phyloP scores from a whole-genome alignment of 306 rosid genomes.

The Macrotyloma uniflorum region DNA sequence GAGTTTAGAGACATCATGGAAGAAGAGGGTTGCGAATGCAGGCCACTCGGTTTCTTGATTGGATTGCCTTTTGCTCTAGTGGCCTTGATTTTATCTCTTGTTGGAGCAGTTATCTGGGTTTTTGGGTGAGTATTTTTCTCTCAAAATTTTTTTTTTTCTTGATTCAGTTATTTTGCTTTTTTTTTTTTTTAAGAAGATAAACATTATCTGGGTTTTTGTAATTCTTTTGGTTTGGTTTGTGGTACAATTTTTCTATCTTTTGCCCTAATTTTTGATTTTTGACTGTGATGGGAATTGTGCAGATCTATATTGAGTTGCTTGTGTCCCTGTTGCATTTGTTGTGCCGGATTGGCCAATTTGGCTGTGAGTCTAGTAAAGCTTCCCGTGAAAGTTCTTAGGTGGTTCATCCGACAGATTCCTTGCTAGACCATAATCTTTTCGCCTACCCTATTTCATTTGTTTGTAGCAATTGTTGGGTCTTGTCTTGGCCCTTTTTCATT shows the following conservation, averaged over 20 bases:
- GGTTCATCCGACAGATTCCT: constrained; percentile 74
- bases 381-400: constrained; percentile 59
- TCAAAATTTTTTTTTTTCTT: background rate
- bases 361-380: constrained; percentile 76
- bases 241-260: background rate
- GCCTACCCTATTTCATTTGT: background rate
- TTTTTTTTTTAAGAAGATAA: background rate
- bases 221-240: background rate
- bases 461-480: background rate
- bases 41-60: constrained; percentile 80
- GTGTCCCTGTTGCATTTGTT: constrained; percentile 87
- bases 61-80: constrained; percentile 83
- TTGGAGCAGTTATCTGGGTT: constrained; percentile 82
- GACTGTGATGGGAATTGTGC: constrained; percentile 14
- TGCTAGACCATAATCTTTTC: constrained; percentile 40
- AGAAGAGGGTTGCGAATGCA: constrained; percentile 69
- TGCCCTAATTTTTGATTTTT: too few relatives aligned
- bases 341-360: constrained; percentile 65
- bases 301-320: constrained; percentile 75
- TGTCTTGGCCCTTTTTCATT: background rate
- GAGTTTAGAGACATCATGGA: constrained; percentile 41
- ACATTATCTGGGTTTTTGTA: background rate
- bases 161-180: background rate
- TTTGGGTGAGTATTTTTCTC: constrained; percentile 50
- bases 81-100: constrained; percentile 61